Evolutionary conservation across 2,329 filamentous ascomycete species (phyloP).

Genomic region (Scedosporium boydii): DNA sequence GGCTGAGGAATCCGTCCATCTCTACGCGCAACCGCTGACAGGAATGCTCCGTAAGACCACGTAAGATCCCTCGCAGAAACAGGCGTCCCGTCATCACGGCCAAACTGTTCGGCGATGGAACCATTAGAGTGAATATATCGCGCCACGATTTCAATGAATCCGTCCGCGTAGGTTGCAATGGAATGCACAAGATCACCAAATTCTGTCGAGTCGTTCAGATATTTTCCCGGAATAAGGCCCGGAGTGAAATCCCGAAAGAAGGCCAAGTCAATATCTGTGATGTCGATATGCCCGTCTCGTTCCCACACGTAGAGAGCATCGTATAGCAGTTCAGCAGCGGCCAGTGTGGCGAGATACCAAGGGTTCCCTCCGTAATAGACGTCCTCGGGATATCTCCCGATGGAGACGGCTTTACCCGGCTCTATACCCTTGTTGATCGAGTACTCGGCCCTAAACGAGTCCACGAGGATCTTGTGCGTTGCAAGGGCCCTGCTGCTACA

Average conservation of each 20-base stretch:
- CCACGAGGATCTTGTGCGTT: constrained; percentile 66
- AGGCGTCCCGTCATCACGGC: constrained; percentile 39
- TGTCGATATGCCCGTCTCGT: constrained; percentile 48
- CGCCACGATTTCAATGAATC: constrained; percentile 52
- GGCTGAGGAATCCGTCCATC: constrained; percentile 35
- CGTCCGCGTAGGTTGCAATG: constrained; percentile 47
- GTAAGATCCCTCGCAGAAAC: constrained; percentile 59
- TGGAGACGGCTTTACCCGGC: constrained; percentile 48
- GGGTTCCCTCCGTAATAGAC: constrained; percentile 70
- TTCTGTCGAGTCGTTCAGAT: constrained; percentile 32
- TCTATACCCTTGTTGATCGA: constrained; percentile 57
- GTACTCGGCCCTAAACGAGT: constrained; percentile 62
- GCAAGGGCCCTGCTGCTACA: constrained; percentile 60
- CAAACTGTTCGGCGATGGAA: constrained; percentile 59
- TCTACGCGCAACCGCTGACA: constrained; percentile 51
- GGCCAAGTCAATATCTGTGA: constrained; percentile 53
- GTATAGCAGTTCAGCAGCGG: constrained; percentile 72
- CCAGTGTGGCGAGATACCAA: constrained; percentile 69
- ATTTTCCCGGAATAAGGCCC: constrained; percentile 52
- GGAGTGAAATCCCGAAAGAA: constrained; percentile 63
- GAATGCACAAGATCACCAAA: constrained; percentile 49
- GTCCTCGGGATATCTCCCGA: constrained; percentile 64
- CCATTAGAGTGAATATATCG: constrained; percentile 54
- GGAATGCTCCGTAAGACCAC: constrained; percentile 64
- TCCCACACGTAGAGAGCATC: constrained; percentile 67